These are phyloP conservation scores for Aspergillus vadensis DNA, from an alignment of 2,329 filamentous ascomycete genomes.

Conservation along the genomic window DNA sequence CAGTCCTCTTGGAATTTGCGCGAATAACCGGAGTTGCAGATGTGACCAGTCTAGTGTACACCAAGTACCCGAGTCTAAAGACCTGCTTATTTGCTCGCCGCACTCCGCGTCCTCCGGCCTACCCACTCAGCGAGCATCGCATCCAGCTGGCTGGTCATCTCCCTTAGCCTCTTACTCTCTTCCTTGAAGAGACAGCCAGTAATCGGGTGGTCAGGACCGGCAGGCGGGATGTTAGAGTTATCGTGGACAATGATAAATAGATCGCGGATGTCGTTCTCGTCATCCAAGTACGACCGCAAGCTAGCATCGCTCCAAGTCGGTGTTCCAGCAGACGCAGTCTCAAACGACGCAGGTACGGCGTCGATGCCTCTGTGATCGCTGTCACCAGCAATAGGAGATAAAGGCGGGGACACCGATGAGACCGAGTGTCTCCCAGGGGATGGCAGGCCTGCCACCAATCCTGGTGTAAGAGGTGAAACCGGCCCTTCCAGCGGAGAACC, in stretches of 20 bases:
- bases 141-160: conserved; percentile 89
- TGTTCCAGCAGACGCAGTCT: conserved; percentile 57
- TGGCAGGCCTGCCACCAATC: conserved; percentile 69
- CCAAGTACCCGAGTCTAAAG: background rate
- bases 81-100: conserved; percentile 21
- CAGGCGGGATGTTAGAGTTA: conserved; percentile 78
- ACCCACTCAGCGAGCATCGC: conserved; percentile 83
- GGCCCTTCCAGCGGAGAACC: conserved; percentile 59
- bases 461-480: conserved; percentile 55
- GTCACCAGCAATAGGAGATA: conserved; percentile 42
- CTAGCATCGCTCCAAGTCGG: conserved; percentile 84
- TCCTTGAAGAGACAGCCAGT: conserved; percentile 79
- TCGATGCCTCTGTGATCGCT: conserved; percentile 36
- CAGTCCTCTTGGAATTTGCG: background rate
- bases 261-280: conserved; percentile 84
- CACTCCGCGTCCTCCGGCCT: conserved; percentile 43
- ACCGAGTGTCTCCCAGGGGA: conserved; percentile 65
- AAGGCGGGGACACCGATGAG: conserved; percentile 65
- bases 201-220: conserved; percentile 80
- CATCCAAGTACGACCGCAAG: conserved; percentile 87
- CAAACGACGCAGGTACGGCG: conserved; percentile 55
- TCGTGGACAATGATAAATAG: conserved; percentile 90
- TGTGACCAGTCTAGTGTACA: conserved; percentile 1
- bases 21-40: background rate
- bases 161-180: conserved; percentile 80